Conservation (phyloP, 495 filamentous ascomycete species). For the Trypethelium eluteriae region DNA sequence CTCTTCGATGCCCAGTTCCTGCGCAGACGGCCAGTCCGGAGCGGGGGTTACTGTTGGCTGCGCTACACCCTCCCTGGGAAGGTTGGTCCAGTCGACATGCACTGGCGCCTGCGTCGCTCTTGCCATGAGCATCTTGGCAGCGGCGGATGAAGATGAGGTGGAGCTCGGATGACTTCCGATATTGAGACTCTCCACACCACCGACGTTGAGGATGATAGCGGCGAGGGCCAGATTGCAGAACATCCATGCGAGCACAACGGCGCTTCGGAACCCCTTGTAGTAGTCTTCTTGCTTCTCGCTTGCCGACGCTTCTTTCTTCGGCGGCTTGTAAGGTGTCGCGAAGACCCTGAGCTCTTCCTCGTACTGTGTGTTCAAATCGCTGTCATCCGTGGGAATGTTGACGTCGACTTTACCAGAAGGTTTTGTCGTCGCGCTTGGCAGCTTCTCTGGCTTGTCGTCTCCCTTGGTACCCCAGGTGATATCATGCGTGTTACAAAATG, state of each 20-base stretch:
- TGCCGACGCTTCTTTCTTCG: constrained; percentile 53
- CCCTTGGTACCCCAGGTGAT: constrained; percentile 97
- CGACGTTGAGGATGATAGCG: constrained; percentile 79
- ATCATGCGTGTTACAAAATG: constrained; percentile 96
- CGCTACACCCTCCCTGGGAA: neutral
- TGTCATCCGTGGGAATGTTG: constrained; percentile 78
- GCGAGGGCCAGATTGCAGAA: constrained; percentile 87
- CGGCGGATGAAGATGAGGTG: neutral
- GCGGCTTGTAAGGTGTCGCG: constrained; percentile 54
- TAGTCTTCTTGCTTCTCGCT: constrained; percentile 92
- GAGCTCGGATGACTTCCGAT: constrained; percentile 2
- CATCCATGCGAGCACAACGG: constrained; percentile 92
- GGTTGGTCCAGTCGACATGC: neutral
- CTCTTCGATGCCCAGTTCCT: neutral
- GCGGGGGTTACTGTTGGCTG: neutral
- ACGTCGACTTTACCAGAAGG: constrained; percentile 90
- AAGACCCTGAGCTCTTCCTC: constrained; percentile 77
- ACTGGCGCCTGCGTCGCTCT: neutral
- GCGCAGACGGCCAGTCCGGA: neutral
- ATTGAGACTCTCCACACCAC: constrained; percentile 63
- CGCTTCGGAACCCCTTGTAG: constrained; percentile 89
- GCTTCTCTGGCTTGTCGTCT: constrained; percentile 78
- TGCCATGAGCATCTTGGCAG: constrained; percentile 1
- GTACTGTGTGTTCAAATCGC: constrained; percentile 87
- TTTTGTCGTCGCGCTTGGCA: constrained; percentile 74